These are phyloP conservation scores for Kazachstania sp. DNA, from an alignment of 1,139 yeast species.

Conservation along the genomic window DNA sequence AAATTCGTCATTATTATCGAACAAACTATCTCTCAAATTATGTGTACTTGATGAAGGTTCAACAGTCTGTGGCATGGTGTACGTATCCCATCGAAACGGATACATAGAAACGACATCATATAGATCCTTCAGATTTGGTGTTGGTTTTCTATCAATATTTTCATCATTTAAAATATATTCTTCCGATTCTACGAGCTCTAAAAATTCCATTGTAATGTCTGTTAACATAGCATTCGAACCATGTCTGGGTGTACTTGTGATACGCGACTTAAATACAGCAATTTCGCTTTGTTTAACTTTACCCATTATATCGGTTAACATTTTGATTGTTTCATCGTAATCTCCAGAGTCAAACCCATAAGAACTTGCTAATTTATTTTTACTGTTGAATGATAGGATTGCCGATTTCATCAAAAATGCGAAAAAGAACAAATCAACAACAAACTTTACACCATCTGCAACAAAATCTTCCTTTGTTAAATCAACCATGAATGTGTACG, in stretches of 20 bases:
- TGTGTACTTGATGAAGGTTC: neutral
- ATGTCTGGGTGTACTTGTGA: neutral
- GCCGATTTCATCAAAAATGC: conserved; percentile 12
- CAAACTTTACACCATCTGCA: conserved; percentile 19
- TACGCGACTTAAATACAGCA: conserved; percentile 2
- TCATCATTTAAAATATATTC: neutral
- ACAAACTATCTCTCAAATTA: neutral
- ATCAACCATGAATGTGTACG: conserved; percentile 8
- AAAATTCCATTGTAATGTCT: conserved; percentile 2
- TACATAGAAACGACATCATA: conserved; percentile 1
- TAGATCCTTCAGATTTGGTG: neutral
- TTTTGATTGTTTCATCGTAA: conserved; percentile 7
- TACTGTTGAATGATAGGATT: conserved; percentile 8
- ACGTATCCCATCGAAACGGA: neutral
- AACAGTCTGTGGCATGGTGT: neutral
- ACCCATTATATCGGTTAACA: conserved; percentile 4
- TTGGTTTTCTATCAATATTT: neutral
- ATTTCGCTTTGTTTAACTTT: conserved; percentile 2
- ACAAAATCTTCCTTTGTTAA: conserved; percentile 8
- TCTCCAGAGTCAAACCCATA: conserved; percentile 2
- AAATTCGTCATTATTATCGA: conserved; percentile 1
- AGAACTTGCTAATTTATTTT: conserved; percentile 2
- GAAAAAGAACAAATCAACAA: conserved; percentile 14
- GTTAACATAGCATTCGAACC: conserved; percentile 5
- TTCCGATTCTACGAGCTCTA: conserved; percentile 5